Evolutionary conservation across 805 yeast species (phyloP).

Genomic region (Starmerella etchellsii): DNA sequence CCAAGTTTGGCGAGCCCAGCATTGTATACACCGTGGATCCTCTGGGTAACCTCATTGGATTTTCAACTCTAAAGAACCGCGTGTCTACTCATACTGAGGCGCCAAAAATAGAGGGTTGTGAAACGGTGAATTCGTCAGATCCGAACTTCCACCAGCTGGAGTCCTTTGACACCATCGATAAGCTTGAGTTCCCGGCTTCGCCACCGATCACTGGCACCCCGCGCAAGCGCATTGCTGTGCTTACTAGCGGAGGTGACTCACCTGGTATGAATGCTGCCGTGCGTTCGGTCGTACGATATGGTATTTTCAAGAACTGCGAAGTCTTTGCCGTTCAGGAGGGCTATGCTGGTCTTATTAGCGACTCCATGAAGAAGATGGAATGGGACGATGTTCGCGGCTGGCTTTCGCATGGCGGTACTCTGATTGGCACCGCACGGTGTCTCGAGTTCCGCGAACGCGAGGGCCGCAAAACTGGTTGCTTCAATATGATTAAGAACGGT

Average conservation of each 20-base stretch:
- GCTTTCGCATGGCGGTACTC: slow-evolving; percentile 86
- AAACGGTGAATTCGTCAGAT: background rate
- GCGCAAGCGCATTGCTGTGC: slow-evolving; percentile 64
- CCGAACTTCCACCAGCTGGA: slow-evolving; percentile 5
- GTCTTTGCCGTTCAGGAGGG: slow-evolving; percentile 90
- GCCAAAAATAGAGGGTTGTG: slow-evolving; percentile 2
- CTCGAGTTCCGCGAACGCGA: slow-evolving; percentile 69
- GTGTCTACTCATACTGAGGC: slow-evolving; percentile 10
- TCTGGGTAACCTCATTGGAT: slow-evolving; percentile 68
- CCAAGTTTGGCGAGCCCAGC: slow-evolving; percentile 60
- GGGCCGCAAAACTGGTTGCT: slow-evolving; percentile 75
- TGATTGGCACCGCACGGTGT: slow-evolving; percentile 93
- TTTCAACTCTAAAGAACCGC: slow-evolving; percentile 33
- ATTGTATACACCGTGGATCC: slow-evolving; percentile 76
- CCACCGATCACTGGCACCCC: slow-evolving; percentile 13
- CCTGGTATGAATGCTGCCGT: slow-evolving; percentile 98
- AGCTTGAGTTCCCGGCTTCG: slow-evolving; percentile 14
- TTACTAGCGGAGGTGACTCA: slow-evolving; percentile 98
- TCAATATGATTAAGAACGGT: slow-evolving; percentile 71
- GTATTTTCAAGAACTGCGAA: slow-evolving; percentile 76
- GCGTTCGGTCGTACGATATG: slow-evolving; percentile 88
- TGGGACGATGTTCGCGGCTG: slow-evolving; percentile 96
- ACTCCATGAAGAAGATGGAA: slow-evolving; percentile 56
- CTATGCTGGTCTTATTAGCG: slow-evolving; percentile 75
- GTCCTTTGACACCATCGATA: slow-evolving; percentile 6